Conservation (phyloP, 129 eudicot genomes). For the Artemisia annua region DNA sequence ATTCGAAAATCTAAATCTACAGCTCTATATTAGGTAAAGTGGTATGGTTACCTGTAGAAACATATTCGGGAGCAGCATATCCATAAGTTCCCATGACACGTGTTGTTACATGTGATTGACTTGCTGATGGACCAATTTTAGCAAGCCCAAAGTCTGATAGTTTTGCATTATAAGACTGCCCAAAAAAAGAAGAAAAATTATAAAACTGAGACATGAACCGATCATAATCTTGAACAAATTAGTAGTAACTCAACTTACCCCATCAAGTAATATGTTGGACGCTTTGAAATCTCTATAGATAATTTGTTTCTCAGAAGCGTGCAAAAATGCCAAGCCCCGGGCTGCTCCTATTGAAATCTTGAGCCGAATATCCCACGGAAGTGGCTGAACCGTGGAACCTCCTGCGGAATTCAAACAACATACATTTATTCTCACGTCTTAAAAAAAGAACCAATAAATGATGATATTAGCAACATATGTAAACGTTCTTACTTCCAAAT, state of each 20-base stretch:
- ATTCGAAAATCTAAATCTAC: background rate
- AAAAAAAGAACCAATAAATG: background rate
- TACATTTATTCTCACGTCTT: background rate
- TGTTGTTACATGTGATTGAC: conserved; percentile 68
- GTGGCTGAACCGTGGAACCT: conserved; percentile 55
- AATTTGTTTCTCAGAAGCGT: conserved; percentile 53
- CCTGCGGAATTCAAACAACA: conserved; percentile 31
- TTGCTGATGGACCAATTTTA: conserved; percentile 59
- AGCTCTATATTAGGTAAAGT: background rate
- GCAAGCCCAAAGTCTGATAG: conserved; percentile 76
- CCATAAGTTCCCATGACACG: conserved; percentile 75
- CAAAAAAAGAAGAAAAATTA: background rate
- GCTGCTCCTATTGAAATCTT: conserved; percentile 68
- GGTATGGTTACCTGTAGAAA: conserved; percentile 56
- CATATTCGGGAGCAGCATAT: conserved; percentile 80
- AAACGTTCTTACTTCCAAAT: conserved; percentile 51
- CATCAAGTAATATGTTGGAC: conserved; percentile 68
- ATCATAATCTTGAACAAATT: background rate
- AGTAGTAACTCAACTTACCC: conserved; percentile 33
- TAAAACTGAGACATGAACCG: background rate
- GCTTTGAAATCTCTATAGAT: conserved; percentile 71
- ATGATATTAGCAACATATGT: background rate
- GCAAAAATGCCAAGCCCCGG: conserved; percentile 60
- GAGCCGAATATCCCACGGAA: conserved; percentile 60
- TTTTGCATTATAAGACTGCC: conserved; percentile 66